Evolutionary conservation across 2,329 filamentous ascomycete genomes (phyloP), one percentile per base, ranked within the genome.

Genomic region (Aspergillus tamarii): DNA sequence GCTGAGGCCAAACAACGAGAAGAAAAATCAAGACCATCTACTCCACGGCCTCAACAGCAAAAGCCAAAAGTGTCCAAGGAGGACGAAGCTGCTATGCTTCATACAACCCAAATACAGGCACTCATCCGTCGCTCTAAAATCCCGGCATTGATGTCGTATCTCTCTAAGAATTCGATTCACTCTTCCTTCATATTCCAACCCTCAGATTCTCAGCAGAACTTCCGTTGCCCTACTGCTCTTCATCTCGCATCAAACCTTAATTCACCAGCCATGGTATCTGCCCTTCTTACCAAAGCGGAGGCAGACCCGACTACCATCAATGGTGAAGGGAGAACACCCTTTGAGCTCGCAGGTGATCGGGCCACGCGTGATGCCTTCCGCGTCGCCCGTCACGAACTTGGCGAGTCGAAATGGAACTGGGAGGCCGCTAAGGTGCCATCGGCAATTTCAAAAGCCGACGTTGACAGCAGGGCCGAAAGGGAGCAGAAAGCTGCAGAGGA

Each of bases 301-400:
- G 91, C 93, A 1, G 88, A 97, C 71, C 95, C 95, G 0, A 89
- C 88, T 0, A 61, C 89, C 1, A 77, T 78, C 30, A 97, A 91
- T 73, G 82, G 77, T 3, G 93, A 97, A 66, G 91, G 90, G n/a
- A 93, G 91, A 76, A 91, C 92, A 0, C 80, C 95, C 0, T 98
- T 96, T 75, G 93, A 96, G 61, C 85, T 99, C 1, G 88, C 92
- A 0, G 93, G 94, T 48, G 93, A 98, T 75, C 88, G 93, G 5
- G 80, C 89, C 2, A 97, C 94, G 0, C 88, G 94, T 1, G 94
- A 98, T 74, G 92, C 94, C 0, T 99, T 99, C 80, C 91, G 95
- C 2, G 88, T 97, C 2, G 93, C 93, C 4, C 90, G 95, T 8
- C 85, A 87, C 36, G 91, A 96, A 73, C 83, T 97, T 1, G 94